Percentiles rank a stretch among this genome's conserved stretches.
phyloP scores from a whole-genome alignment of 2,329 filamentous ascomycete genomes.

The Penicillium sp. region DNA sequence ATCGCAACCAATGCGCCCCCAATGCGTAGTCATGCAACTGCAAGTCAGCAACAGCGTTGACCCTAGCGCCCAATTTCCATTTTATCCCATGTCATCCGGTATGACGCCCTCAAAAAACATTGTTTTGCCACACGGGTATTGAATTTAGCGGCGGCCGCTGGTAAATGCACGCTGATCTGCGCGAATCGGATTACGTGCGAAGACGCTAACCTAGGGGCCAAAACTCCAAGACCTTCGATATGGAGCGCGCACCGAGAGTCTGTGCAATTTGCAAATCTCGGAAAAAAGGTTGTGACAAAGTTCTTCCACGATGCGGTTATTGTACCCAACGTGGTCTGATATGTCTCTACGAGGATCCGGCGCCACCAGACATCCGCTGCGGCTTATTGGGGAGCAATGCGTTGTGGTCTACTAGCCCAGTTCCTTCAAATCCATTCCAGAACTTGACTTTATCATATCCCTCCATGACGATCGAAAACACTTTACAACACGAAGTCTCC shows the following conservation, averaged over 20 bases:
- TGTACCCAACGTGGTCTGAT: not conserved
- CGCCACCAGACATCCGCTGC: not conserved
- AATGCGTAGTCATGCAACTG: too few species aligned
- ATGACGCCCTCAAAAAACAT: not conserved
- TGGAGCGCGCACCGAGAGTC: slow-evolving; percentile 4
- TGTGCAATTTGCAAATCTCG: slow-evolving; percentile 2
- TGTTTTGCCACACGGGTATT: not conserved
- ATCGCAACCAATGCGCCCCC: not conserved
- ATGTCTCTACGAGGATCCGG: not conserved
- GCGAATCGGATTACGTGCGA: not conserved
- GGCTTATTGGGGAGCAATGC: not conserved
- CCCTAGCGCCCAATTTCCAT: too few species aligned
- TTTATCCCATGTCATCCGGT: too few species aligned
- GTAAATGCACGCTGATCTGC: not conserved
- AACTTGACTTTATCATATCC: not conserved
- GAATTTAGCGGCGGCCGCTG: not conserved
- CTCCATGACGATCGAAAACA: not conserved
- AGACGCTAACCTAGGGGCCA: not conserved
- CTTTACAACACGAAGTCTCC: not conserved
- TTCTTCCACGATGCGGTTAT: slow-evolving; percentile 4
- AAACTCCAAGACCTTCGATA: not conserved
- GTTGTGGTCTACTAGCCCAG: not conserved
- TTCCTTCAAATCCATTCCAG: not conserved
- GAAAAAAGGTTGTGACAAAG: slow-evolving; percentile 3
- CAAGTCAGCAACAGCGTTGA: too few species aligned